Conservation (phyloP, 768 basidiomycete species). For the Rhodotorula sphaerocarpa region DNA sequence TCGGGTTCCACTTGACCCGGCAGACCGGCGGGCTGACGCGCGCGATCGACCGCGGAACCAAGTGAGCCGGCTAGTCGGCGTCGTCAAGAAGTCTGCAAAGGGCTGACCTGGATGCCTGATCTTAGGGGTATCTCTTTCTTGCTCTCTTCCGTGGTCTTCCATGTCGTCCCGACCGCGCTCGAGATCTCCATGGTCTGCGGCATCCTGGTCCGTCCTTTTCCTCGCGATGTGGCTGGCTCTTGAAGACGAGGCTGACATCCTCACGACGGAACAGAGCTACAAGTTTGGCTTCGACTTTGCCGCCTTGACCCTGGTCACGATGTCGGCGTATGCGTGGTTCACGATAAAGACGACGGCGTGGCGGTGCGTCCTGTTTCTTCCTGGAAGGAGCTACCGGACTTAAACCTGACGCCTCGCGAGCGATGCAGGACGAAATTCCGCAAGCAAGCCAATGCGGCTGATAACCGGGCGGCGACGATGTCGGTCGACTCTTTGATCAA, state of each 20-base stretch:
- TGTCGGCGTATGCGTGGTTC: constrained; percentile 92
- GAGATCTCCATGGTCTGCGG: constrained; percentile 97
- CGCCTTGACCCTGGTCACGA: constrained; percentile 70
- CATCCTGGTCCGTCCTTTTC: constrained; percentile 61
- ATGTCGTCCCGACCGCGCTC: constrained; percentile 88
- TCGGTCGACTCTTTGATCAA: constrained; percentile 95
- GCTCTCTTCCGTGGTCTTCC: constrained; percentile 82
- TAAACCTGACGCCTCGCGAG: neutral
- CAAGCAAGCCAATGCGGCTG: constrained; percentile 87
- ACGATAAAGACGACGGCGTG: constrained; percentile 92
- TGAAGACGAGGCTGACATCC: neutral
- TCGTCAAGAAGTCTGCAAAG: neutral
- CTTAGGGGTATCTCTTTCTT: constrained; percentile 89
- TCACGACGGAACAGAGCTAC: constrained; percentile 57
- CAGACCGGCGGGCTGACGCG: constrained; percentile 94
- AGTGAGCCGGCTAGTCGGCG: constrained; percentile 51
- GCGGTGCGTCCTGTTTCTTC: constrained; percentile 54
- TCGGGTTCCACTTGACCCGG: constrained; percentile 81
- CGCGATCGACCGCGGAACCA: constrained; percentile 95
- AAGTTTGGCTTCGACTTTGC: constrained; percentile 98
- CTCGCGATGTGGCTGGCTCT: neutral
- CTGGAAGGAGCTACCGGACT: neutral
- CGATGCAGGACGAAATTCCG: constrained; percentile 85
- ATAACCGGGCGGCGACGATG: constrained; percentile 88
- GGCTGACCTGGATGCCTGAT: neutral